phyloP scores from a whole-genome alignment of 179 eudicot species.

The Silene vulgaris region DNA sequence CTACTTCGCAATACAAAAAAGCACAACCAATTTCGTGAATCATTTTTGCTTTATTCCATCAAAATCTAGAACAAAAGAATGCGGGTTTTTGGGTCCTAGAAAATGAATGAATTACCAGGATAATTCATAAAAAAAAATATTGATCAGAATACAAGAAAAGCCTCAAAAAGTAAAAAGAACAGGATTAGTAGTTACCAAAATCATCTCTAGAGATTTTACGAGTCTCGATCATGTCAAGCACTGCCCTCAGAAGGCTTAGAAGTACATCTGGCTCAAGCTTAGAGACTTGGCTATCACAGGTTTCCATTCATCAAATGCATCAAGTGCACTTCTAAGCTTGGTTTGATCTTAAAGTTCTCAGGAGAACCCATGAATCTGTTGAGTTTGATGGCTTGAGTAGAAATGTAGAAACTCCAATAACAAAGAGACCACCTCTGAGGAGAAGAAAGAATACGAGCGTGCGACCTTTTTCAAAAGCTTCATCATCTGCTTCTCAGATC shows the following conservation, averaged over 20 bases:
- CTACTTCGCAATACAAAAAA: too few species aligned
- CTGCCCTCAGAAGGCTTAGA: constrained; percentile 50
- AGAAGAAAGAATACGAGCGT: constrained; percentile 58
- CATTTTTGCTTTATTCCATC: too few species aligned
- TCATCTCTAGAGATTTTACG: constrained; percentile 33
- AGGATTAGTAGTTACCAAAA: constrained; percentile 45
- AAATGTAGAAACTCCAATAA: constrained; percentile 45
- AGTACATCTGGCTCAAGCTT: constrained; percentile 64
- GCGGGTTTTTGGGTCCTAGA: too few species aligned
- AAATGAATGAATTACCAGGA: not conserved
- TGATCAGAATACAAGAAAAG: not conserved
- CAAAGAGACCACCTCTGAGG: constrained; percentile 57
- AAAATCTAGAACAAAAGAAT: too few species aligned
- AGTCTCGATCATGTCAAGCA: constrained; percentile 58
- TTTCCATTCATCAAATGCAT: constrained; percentile 67
- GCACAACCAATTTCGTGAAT: too few species aligned
- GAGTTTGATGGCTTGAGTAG: constrained; percentile 42
- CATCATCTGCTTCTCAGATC: constrained; percentile 51
- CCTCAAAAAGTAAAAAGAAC: not conserved
- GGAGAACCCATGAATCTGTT: constrained; percentile 28
- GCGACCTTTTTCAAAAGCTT: constrained; percentile 45
- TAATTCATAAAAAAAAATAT: too few species aligned
- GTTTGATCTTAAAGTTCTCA: constrained; percentile 30
- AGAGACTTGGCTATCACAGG: constrained; percentile 56
- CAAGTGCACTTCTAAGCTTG: constrained; percentile 31